These are phyloP conservation scores for Plasmodium gonderi DNA, from an alignment of 169 alveolate species.

Conservation along the genomic window DNA sequence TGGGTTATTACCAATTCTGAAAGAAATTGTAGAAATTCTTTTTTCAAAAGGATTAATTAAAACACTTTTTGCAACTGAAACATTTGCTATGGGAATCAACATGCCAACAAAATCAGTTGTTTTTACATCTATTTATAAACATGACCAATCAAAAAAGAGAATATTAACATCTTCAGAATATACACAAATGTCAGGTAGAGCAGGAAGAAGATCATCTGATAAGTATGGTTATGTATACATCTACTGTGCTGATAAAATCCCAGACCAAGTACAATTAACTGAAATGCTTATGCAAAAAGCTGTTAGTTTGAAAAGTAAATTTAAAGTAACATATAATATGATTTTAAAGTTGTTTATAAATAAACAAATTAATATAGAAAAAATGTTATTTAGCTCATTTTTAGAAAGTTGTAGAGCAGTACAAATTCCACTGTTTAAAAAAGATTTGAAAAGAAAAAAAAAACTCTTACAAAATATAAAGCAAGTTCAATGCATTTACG, in stretches of 20 bases:
- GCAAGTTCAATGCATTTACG: conserved; percentile 72
- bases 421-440: conserved; percentile 81
- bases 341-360: conserved; percentile 88
- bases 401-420: conserved; percentile 87
- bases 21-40: conserved; percentile 98
- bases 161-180: conserved; percentile 96
- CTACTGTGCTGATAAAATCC: conserved; percentile 90
- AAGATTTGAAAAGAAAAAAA: conserved; percentile 76
- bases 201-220: conserved; percentile 99
- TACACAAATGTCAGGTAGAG: conserved; percentile 99
- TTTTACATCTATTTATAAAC: conserved; percentile 94
- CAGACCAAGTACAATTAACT: conserved; percentile 89
- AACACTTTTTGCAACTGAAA: conserved; percentile 98
- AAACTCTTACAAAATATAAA: conserved; percentile 65
- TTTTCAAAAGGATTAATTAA: conserved; percentile 96
- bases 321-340: conserved; percentile 93
- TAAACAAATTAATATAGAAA: conserved; percentile 86
- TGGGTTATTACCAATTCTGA: conserved; percentile 97
- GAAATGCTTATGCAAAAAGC: conserved; percentile 89
- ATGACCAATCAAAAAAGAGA: conserved; percentile 92
- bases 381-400: conserved; percentile 90
- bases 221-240: conserved; percentile 95
- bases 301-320: conserved; percentile 90
- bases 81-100: conserved; percentile 99
- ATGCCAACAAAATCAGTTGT: conserved; percentile 99